These are phyloP conservation scores for Ceraceosorus guamensis DNA, from an alignment of 1,284 basidiomycete genomes.

Conservation along the genomic window DNA sequence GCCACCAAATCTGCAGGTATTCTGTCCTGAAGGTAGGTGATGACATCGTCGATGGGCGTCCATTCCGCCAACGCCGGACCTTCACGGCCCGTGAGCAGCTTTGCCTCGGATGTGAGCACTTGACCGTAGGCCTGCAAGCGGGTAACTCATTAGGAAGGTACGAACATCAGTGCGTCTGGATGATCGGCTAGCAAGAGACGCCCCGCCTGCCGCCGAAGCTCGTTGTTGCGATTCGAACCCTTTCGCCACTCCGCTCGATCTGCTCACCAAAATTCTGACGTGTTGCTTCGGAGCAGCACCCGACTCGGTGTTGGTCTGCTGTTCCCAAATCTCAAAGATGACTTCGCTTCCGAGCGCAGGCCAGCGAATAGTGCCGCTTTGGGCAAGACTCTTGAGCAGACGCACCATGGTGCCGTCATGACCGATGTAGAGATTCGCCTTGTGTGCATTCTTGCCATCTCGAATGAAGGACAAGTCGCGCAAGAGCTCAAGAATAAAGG, in stretches of 20 bases:
- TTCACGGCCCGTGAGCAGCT: not conserved
- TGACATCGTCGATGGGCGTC: constrained; percentile 18
- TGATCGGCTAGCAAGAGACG: no score
- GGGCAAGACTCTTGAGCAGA: constrained; percentile 22
- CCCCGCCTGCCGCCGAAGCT: no score
- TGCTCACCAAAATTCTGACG: no score
- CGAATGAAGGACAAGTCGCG: constrained; percentile 12
- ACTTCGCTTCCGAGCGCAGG: constrained; percentile 26
- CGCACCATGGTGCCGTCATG: constrained; percentile 38
- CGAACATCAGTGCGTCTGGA: no score
- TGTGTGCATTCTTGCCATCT: constrained; percentile 10
- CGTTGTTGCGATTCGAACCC: no score
- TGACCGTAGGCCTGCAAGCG: constrained; percentile 18
- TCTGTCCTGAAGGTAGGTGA: constrained; percentile 17
- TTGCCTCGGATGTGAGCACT: constrained; percentile 10
- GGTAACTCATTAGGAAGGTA: constrained; percentile 7
- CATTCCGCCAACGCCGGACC: constrained; percentile 8
- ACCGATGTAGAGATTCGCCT: constrained; percentile 23
- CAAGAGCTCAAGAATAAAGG: constrained; percentile 21
- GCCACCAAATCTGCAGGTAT: constrained; percentile 17
- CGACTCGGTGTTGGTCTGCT: constrained; percentile 7
- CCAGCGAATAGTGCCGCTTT: constrained; percentile 20
- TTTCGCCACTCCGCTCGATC: no score
- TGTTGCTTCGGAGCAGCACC: no score
- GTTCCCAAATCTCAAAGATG: constrained; percentile 21